Percentiles rank a stretch among this genome's conserved stretches.
These are phyloP conservation scores for Rhododendron henanense DNA, from an alignment of 148 eudicot genomes.

Conservation along the genomic window DNA sequence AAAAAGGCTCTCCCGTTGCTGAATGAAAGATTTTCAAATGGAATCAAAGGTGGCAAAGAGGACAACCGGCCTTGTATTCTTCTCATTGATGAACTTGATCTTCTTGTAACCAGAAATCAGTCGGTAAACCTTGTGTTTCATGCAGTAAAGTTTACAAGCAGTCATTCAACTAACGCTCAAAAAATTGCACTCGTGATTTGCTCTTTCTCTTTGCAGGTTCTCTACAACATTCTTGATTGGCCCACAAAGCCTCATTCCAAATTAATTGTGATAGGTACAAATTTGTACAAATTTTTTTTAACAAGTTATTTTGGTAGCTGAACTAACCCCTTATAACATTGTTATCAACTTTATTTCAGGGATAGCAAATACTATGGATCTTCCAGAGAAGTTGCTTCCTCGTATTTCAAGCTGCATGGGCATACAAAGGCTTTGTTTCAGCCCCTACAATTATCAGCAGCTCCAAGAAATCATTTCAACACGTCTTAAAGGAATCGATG, in stretches of 20 bases:
- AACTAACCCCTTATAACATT: neutral
- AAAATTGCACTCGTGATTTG: neutral
- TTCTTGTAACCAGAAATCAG: constrained; percentile 92
- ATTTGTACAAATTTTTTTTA: constrained; percentile 2
- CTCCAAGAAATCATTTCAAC: constrained; percentile 93
- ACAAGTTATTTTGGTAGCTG: constrained; percentile 6
- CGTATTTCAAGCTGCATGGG: constrained; percentile 98
- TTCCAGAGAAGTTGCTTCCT: constrained; percentile 98
- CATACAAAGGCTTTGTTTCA: constrained; percentile 89
- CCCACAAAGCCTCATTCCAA: constrained; percentile 96
- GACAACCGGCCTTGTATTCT: constrained; percentile 83
- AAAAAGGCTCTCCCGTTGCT: constrained; percentile 82
- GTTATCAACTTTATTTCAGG: constrained; percentile 41
- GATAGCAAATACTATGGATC: constrained; percentile 98
- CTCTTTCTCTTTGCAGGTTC: constrained; percentile 48
- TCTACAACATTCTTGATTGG: constrained; percentile 99
- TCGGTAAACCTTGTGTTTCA: constrained; percentile 46
- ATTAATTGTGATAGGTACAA: constrained; percentile 80
- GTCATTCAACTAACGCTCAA: too few relatives aligned
- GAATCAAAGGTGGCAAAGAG: constrained; percentile 53
- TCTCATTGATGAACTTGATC: constrained; percentile 95
- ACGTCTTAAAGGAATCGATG: constrained; percentile 85
- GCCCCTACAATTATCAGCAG: constrained; percentile 85
- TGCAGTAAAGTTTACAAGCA: neutral
- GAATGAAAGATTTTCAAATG: constrained; percentile 83